Percentiles rank a stretch among this genome's conserved stretches.
phyloP scores from a whole-genome alignment of 768 basidiomycete genomes.

The Suillus paluster region DNA sequence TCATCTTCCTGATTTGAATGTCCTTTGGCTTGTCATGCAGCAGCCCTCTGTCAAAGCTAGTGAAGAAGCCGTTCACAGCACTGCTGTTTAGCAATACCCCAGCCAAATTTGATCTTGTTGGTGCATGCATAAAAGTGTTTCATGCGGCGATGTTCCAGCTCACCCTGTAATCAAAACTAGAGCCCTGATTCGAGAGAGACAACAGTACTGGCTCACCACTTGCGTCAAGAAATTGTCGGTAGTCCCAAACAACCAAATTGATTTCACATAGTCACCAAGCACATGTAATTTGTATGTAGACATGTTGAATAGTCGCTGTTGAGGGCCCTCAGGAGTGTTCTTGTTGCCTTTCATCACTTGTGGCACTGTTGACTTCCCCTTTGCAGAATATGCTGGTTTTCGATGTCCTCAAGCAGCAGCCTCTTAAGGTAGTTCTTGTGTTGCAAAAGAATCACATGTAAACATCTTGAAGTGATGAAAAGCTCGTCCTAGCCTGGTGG shows the following conservation, averaged over 20 bases:
- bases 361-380: neutral
- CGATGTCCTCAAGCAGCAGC: constrained; percentile 30
- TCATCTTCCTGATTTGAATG: too few relatives aligned
- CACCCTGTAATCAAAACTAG: too few relatives aligned
- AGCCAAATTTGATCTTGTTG: constrained; percentile 30
- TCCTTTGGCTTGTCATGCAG: neutral
- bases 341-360: too few relatives aligned
- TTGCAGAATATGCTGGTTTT: constrained; percentile 9
- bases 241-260: constrained; percentile 28
- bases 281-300: constrained; percentile 16
- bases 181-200: too few relatives aligned
- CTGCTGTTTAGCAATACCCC: constrained; percentile 33
- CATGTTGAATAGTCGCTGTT: constrained; percentile 5
- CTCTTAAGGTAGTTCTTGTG: constrained; percentile 44
- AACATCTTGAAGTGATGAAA: constrained; percentile 26
- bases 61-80: constrained; percentile 16
- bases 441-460: constrained; percentile 31
- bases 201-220: constrained; percentile 14
- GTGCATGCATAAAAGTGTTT: constrained; percentile 42
- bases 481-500: constrained; percentile 15
- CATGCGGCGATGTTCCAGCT: constrained; percentile 38
- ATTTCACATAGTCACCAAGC: constrained; percentile 13
- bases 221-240: constrained; percentile 42
- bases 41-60: constrained; percentile 16
- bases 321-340: neutral